Base-by-base conservation (phyloP, 2,329 filamentous ascomycete species). In the Pseudogymnoascus pannorum region DNA sequence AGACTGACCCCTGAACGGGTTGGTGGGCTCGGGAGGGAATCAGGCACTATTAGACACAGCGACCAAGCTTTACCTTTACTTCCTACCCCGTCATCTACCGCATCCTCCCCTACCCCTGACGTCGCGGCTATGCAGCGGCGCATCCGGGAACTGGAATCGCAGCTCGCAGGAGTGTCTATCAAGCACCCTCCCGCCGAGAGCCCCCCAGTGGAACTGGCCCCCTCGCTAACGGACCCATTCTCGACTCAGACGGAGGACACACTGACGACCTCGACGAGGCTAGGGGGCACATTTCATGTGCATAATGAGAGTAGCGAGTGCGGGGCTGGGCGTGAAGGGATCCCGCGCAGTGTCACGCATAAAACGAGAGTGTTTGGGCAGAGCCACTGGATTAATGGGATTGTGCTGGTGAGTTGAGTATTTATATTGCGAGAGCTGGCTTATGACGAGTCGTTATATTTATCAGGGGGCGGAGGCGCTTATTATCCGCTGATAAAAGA, bases 351-450 rank as follows among this genome's bases (percentile, higher is more conserved):
- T n/a, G 71, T 82, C 7, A 74, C 77, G 18, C 80, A 83, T 64
- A 87, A 86, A 66, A 79, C 78, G 0, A 76, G 82, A 0, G 68
- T 85, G 1, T 82, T 84, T 66, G 83, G 83, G 0, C 78, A 78
- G 66, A 83, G 80, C 29, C 81, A 84, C 66, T 85, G 81, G 78
- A 75, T 83, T n/a, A 81, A 79, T 62, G 75, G 74, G 1, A 69
- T 80, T 9, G 66, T 73, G 0, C 64, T 81, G 48, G 80, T 83
- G 66, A 68, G 76, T 63, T 31, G n/a, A 16, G 54, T 4, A 18
- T 22, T 33, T 35, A 14, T 58, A 7, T 24, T 12, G 18, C 5
- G 14, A 22, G 9, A 31, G 36, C 6, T 68, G 65, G 71, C 67
- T 59, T 65, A 62, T 38, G 66, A 65, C 58, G 62, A 68, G 6